phyloP scores from a whole-genome alignment of 2,329 filamentous ascomycete genomes.

The Esteya vermicola region DNA sequence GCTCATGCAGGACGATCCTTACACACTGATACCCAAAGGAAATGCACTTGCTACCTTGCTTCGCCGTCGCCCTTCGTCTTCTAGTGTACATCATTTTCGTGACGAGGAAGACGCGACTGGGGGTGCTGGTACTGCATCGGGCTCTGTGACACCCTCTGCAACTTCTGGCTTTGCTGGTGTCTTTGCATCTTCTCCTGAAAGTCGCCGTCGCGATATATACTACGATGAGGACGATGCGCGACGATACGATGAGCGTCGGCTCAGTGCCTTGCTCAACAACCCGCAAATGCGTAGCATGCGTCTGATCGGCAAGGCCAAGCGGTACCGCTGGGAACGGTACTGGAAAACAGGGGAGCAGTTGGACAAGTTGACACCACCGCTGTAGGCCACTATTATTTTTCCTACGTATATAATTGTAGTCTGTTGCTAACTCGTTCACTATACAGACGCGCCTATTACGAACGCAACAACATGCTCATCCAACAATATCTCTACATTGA shows the following conservation, averaged over 20 bases:
- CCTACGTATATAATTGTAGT: neutral
- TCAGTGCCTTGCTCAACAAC: constrained; percentile 45
- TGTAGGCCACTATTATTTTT: constrained; percentile 26
- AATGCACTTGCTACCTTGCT: constrained; percentile 21
- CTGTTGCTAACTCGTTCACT: constrained; percentile 15
- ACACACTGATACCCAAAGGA: constrained; percentile 28
- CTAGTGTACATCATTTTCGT: constrained; percentile 7
- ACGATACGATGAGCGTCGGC: constrained; percentile 40
- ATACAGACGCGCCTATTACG: constrained; percentile 60
- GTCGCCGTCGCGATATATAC: constrained; percentile 13
- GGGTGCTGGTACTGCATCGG: neutral
- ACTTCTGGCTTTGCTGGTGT: neutral
- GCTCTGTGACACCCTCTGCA: too few species aligned
- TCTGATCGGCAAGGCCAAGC: constrained; percentile 76
- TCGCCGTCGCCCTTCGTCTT: constrained; percentile 30
- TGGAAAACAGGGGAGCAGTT: constrained; percentile 72
- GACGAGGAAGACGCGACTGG: constrained; percentile 12
- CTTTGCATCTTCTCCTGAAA: neutral
- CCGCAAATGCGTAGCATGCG: constrained; percentile 70
- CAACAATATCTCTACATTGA: constrained; percentile 93
- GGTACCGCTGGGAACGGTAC: constrained; percentile 77
- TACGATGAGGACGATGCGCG: constrained; percentile 27
- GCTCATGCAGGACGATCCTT: constrained; percentile 27
- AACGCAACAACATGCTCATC: constrained; percentile 75
- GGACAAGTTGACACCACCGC: constrained; percentile 52